A percentile compares a stretch with the other conserved stretches of the same genome.
These are phyloP conservation scores for Exophiala xenobiotica DNA, from an alignment of 2,329 filamentous ascomycete species.

Conservation along the genomic window DNA sequence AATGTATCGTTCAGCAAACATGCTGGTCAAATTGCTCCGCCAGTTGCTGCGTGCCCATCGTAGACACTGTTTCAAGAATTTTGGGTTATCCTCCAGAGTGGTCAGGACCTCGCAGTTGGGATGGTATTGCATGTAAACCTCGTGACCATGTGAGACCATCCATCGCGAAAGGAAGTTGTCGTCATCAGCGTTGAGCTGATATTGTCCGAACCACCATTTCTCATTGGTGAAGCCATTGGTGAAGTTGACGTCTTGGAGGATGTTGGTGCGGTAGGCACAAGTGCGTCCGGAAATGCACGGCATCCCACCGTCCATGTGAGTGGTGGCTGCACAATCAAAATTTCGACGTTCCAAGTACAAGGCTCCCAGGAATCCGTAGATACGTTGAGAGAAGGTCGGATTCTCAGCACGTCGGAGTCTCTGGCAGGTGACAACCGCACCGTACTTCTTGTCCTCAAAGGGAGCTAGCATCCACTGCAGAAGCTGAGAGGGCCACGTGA, in stretches of 20 bases:
- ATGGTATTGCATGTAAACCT: slow-evolving; percentile 94
- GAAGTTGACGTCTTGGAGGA: slow-evolving; percentile 81
- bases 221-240: slow-evolving; percentile 88
- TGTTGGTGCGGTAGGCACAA: slow-evolving; percentile 85
- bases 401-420: slow-evolving; percentile 69
- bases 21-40: slow-evolving; percentile 91
- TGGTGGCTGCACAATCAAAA: slow-evolving; percentile 94
- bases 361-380: slow-evolving; percentile 88
- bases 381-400: slow-evolving; percentile 58
- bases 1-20: slow-evolving; percentile 79
- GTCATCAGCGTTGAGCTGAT: slow-evolving; percentile 91
- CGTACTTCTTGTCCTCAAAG: slow-evolving; percentile 78
- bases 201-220: slow-evolving; percentile 73
- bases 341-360: slow-evolving; percentile 92
- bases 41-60: slow-evolving; percentile 97
- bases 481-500: slow-evolving; percentile 83
- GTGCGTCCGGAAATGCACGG: slow-evolving; percentile 95
- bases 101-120: slow-evolving; percentile 88
- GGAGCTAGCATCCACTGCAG: slow-evolving; percentile 90
- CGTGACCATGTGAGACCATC: slow-evolving; percentile 89
- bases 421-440: slow-evolving; percentile 91
- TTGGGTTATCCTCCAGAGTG: slow-evolving; percentile 82
- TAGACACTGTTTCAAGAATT: slow-evolving; percentile 89
- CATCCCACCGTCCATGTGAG: slow-evolving; percentile 91
- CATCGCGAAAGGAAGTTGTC: slow-evolving; percentile 98